Evolutionary conservation across 306 rosid genomes (phyloP).

Genomic region (Hippophae rhamnoides): DNA sequence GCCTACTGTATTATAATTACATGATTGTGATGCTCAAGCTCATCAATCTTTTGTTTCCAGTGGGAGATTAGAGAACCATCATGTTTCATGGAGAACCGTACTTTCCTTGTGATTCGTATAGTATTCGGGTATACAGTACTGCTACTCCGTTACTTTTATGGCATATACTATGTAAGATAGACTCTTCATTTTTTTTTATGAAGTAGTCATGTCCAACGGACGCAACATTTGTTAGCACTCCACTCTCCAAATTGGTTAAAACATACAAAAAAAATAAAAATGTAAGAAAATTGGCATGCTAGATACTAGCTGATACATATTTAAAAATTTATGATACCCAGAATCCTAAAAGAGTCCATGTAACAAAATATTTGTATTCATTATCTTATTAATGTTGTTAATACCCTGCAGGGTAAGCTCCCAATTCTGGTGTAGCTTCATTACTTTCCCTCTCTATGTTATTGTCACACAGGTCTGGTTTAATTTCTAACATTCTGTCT

Average conservation of each 20-base stretch:
- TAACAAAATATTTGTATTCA: neutral
- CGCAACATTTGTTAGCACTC: too few relatives aligned
- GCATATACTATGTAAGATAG: too few relatives aligned
- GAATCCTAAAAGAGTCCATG: too few relatives aligned
- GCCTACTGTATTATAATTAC: neutral
- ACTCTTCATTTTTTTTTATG: too few relatives aligned
- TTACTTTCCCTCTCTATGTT: conserved; percentile 85
- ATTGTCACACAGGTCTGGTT: conserved; percentile 67
- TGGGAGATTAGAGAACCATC: conserved; percentile 76
- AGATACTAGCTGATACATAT: too few relatives aligned
- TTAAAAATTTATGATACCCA: too few relatives aligned
- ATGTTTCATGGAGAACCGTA: conserved; percentile 74
- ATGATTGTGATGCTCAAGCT: conserved; percentile 4
- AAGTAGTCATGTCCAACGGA: too few relatives aligned
- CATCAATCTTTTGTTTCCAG: conserved; percentile 27
- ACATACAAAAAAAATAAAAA: too few relatives aligned
- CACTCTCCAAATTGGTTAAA: too few relatives aligned
- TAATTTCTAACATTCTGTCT: conserved; percentile 1
- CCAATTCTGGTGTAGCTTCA: conserved; percentile 91
- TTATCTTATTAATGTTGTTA: neutral
- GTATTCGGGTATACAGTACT: conserved; percentile 50
- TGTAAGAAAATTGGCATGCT: too few relatives aligned
- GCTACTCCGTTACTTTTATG: neutral
- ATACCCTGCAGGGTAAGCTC: conserved; percentile 45
- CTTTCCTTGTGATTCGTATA: conserved; percentile 49